phyloP scores from a whole-genome alignment of 805 yeast species.

The Candida namnaoensis region DNA sequence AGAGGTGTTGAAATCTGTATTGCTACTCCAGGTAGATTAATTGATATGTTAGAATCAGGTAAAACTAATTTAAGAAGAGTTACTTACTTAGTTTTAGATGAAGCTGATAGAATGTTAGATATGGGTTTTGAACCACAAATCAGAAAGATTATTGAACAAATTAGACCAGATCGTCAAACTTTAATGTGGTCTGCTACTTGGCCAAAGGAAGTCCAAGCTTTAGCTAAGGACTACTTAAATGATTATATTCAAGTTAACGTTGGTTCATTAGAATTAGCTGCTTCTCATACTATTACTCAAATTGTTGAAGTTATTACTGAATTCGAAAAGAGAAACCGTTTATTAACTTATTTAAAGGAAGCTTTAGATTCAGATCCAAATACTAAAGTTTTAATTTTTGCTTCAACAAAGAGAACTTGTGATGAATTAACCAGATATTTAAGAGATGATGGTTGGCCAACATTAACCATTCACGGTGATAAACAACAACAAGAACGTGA shows the following conservation, averaged over 20 bases:
- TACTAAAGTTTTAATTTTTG: slow-evolving; percentile 79
- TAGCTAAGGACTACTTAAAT: slow-evolving; percentile 83
- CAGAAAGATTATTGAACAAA: slow-evolving; percentile 95
- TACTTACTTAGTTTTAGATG: slow-evolving; percentile 94
- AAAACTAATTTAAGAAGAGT: slow-evolving; percentile 94
- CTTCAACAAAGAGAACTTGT: slow-evolving; percentile 97
- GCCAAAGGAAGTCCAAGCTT: slow-evolving; percentile 96
- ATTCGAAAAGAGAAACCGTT: slow-evolving; percentile 90
- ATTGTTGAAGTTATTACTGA: slow-evolving; percentile 84
- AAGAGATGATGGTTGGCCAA: slow-evolving; percentile 98
- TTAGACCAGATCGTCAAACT: slow-evolving; percentile 99
- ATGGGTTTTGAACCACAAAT: slow-evolving; percentile 99
- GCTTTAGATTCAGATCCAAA: slow-evolving; percentile 57
- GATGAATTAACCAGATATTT: slow-evolving; percentile 88
- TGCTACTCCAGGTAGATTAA: slow-evolving; percentile 98
- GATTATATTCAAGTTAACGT: slow-evolving; percentile 95
- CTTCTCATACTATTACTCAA: slow-evolving; percentile 94
- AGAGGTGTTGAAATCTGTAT: slow-evolving; percentile 94
- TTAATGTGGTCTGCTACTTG: slow-evolving; percentile 99
- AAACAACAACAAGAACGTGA: slow-evolving; percentile 97
- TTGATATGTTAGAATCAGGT: slow-evolving; percentile 93
- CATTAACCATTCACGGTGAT: slow-evolving; percentile 97
- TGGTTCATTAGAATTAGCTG: slow-evolving; percentile 93
- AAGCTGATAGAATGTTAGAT: slow-evolving; percentile 99
- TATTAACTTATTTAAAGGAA: slow-evolving; percentile 71